Conservation (phyloP, 106 monocot species). For the Platanthera zijinensis region DNA sequence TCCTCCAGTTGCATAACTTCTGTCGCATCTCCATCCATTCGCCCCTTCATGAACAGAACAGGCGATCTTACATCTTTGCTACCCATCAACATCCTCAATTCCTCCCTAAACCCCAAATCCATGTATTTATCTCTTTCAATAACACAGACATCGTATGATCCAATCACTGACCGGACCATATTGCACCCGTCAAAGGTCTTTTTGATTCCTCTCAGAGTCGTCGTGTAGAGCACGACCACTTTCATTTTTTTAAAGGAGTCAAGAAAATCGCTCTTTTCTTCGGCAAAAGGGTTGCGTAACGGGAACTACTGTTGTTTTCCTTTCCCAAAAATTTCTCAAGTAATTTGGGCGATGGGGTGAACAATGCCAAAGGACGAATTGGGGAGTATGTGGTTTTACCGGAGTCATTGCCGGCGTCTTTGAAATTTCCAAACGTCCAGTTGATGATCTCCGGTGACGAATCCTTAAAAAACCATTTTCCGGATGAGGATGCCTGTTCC, state of each 20-base stretch:
- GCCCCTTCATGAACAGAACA: conserved; percentile 60
- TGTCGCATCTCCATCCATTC: conserved; percentile 51
- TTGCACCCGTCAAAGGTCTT: conserved; percentile 96
- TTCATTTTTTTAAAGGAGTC: conserved; percentile 31
- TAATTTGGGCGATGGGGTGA: conserved; percentile 18
- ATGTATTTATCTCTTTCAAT: conserved; percentile 84
- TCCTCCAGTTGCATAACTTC: conserved; percentile 66
- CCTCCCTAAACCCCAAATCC: conserved; percentile 84
- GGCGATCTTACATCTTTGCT: conserved; percentile 45
- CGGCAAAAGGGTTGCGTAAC: too few species aligned
- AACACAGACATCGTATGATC: conserved; percentile 45
- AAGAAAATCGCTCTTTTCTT: too few species aligned
- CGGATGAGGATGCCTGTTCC: background rate
- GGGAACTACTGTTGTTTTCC: too few species aligned
- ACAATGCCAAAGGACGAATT: background rate
- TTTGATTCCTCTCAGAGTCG: conserved; percentile 70
- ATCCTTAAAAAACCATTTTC: conserved; percentile 7
- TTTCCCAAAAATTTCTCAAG: background rate
- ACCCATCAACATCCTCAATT: conserved; percentile 59
- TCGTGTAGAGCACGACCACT: conserved; percentile 67
- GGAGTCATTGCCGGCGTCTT: conserved; percentile 29
- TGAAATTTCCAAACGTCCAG: conserved; percentile 45
- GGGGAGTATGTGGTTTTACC: too few species aligned
- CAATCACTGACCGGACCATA: conserved; percentile 36
- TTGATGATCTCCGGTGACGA: conserved; percentile 51